These are phyloP conservation scores for Spergularia marina DNA, from an alignment of 148 eudicot genomes.

Conservation along the genomic window DNA sequence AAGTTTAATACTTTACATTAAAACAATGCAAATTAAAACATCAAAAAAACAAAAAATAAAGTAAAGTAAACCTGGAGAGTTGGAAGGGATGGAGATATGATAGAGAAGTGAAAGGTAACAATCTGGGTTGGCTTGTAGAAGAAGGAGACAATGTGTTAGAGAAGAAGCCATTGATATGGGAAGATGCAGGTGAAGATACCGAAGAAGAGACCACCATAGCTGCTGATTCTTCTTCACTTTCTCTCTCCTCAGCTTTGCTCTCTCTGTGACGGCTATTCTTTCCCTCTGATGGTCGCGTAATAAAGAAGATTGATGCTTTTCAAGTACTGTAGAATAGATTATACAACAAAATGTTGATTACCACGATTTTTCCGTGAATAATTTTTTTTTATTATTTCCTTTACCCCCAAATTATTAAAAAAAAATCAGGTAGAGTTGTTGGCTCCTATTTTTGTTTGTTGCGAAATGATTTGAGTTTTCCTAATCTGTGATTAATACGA, in stretches of 20 bases:
- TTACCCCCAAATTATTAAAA: too few species aligned
- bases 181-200: conserved; percentile 12
- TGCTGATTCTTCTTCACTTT: neutral
- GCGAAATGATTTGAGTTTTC: too few species aligned
- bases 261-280: conserved; percentile 12
- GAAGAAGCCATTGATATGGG: conserved; percentile 21
- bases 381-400: too few species aligned
- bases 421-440: too few species aligned
- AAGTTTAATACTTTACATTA: too few species aligned
- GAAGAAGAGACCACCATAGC: conserved; percentile 23
- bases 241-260: neutral
- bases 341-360: too few species aligned
- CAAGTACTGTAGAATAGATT: too few species aligned
- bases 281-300: neutral
- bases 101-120: conserved; percentile 10
- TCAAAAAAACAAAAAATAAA: neutral
- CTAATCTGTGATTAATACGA: too few species aligned
- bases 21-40: neutral
- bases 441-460: too few species aligned
- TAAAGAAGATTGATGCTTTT: too few species aligned
- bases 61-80: conserved; percentile 18
- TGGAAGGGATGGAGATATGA: neutral
- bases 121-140: conserved; percentile 7
- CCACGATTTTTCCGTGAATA: too few species aligned
- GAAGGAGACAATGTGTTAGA: conserved; percentile 21